Percentiles rank a stretch among this genome's conserved stretches.
phyloP scores from a whole-genome alignment of 306 rosid genomes.

The Hippophae tibetana region DNA sequence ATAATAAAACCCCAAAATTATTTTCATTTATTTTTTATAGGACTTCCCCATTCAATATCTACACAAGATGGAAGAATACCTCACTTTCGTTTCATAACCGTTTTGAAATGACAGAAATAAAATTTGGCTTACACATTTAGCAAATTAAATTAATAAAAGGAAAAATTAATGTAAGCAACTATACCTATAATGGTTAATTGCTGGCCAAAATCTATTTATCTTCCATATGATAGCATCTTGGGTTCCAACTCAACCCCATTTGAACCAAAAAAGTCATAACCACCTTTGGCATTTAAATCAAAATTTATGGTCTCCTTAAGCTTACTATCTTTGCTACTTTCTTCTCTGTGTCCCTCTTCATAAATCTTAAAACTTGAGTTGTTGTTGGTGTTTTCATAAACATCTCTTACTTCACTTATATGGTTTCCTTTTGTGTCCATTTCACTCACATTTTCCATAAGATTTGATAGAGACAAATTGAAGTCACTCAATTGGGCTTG shows the following conservation, averaged over 20 bases:
- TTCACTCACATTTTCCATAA: constrained; percentile 58
- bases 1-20: no score
- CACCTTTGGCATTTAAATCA: constrained; percentile 65
- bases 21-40: no score
- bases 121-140: neutral
- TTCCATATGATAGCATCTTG: constrained; percentile 39
- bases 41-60: no score
- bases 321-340: constrained; percentile 28
- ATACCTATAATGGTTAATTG: neutral
- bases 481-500: constrained; percentile 52
- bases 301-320: constrained; percentile 45
- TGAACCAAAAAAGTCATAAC: constrained; percentile 45
- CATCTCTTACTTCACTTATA: constrained; percentile 21
- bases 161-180: neutral
- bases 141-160: neutral
- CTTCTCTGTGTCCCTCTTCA: constrained; percentile 28
- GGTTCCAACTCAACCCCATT: constrained; percentile 49
- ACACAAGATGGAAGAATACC: no score
- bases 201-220: constrained; percentile 20
- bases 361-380: constrained; percentile 36
- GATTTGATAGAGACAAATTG: constrained; percentile 54
- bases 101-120: neutral
- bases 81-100: neutral
- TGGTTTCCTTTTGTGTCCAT: constrained; percentile 39
- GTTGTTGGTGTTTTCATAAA: constrained; percentile 22